Evolutionary conservation across 768 basidiomycete species (phyloP), one percentile per base, ranked within the genome.

Genomic region (Mycena vitilis): DNA sequence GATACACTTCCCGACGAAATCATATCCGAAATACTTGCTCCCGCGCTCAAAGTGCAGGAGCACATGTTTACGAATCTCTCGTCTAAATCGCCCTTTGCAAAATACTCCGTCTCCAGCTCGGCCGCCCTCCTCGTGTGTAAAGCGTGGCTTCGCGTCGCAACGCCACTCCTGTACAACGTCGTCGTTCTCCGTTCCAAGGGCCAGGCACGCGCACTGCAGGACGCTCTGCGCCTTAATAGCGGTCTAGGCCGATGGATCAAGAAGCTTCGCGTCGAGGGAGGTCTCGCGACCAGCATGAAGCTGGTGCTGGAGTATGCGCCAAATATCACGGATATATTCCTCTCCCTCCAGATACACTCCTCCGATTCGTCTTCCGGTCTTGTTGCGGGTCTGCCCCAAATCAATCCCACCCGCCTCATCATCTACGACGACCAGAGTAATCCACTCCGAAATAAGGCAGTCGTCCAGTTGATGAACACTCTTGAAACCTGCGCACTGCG

Each of bases 1-100:
- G 40, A 57, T 25, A 61, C 10, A 44, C 60, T 65, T 5, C 63
- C 63, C 1, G 63, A 65, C 47, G 63, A 65, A 13, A 65, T 65
- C 1, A 40, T 65, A 37, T 57, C 56, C 11, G 56, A 65, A 12
- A 65, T 65, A 5, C 55, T 65, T 22, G 38, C 55, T 15, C 63
- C 63, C 10, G 63, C 55, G 18, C 56, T 65, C 38, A 51, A 49
- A 30, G 63, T 65, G 5, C 55, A 55, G 1, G 63, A 57, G 25
- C 18, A 51, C 8, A 25, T 38, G 37, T 65, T 58, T 42, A 40
- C 55, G 10, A 15, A 57, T 48, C 20, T 57, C 1, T 49, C 63
- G 18, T 6, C 22, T 38, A 38, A 48, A 12, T 65, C 63, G 2
- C 63, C 63, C 5, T 65, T 65, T 38, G 60, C 60, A 2, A 57